A percentile compares a stretch with the other conserved stretches of the same genome.
Conservation (phyloP, 202 grass and related monocot species). For the Brachypodium distachyon region DNA sequence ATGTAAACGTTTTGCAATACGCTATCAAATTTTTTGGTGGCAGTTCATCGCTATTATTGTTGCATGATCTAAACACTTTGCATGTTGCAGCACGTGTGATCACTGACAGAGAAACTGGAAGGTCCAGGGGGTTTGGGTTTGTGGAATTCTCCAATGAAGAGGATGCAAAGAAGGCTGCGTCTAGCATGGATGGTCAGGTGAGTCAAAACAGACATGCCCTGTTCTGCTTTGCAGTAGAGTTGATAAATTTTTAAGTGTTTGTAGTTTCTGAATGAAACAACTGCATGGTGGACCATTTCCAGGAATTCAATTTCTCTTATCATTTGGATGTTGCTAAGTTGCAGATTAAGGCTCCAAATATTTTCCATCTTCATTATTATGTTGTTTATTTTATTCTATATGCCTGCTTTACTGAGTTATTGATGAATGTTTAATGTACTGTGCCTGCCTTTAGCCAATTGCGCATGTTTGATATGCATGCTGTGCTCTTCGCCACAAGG, state of each 20-base stretch:
- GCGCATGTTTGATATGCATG: not conserved
- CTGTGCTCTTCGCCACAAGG: not conserved
- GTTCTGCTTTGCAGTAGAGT: not conserved
- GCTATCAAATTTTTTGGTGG: not conserved
- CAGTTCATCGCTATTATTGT: not conserved
- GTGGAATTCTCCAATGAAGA: constrained; percentile 36
- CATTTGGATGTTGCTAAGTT: not conserved
- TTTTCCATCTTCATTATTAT: not conserved
- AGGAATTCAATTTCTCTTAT: not conserved
- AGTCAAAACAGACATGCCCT: not conserved
- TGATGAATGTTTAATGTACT: not conserved
- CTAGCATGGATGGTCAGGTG: constrained; percentile 80
- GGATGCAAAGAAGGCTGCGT: constrained; percentile 30
- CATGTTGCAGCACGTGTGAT: constrained; percentile 55
- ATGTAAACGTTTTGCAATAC: not conserved
- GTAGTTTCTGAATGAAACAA: not conserved
- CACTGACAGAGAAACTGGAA: constrained; percentile 56
- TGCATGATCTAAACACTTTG: not conserved
- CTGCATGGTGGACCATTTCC: not conserved
- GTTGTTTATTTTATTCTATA: not conserved
- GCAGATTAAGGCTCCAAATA: not conserved
- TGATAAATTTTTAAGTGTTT: not conserved
- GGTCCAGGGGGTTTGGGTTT: constrained; percentile 92
- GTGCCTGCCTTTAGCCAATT: not conserved
- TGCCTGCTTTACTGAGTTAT: too few relatives aligned